Conservation (phyloP, 345 rosid species). For the Dipteronia sinensis region DNA sequence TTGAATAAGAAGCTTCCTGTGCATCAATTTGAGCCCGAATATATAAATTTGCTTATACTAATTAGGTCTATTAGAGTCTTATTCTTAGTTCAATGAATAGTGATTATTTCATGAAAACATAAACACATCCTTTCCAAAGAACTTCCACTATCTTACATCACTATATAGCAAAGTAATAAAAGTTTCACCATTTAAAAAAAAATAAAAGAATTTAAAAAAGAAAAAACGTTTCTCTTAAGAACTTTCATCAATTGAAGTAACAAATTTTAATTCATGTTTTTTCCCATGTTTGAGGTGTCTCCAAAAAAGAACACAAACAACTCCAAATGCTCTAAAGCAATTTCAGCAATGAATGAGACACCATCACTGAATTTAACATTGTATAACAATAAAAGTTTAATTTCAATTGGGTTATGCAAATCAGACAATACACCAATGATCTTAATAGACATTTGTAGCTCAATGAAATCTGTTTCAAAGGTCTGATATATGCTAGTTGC, state of each 20-base stretch:
- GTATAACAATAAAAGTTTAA: neutral
- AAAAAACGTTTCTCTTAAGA: neutral
- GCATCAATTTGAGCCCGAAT: neutral
- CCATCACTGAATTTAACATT: neutral
- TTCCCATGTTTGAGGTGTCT: neutral
- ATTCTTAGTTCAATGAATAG: neutral
- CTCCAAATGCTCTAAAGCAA: neutral
- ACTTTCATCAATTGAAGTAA: neutral
- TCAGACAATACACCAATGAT: neutral
- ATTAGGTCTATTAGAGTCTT: neutral
- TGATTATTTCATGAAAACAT: no score
- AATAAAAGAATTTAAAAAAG: neutral
- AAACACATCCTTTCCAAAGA: neutral
- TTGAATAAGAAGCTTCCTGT: neutral
- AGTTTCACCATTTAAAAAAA: neutral
- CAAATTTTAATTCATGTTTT: neutral
- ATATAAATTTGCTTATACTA: neutral
- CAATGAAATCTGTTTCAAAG: neutral
- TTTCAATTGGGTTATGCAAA: neutral
- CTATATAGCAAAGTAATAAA: neutral
- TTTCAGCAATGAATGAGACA: neutral
- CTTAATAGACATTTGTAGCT: neutral
- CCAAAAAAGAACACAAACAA: neutral
- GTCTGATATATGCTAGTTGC: neutral
- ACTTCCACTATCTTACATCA: neutral